These are phyloP conservation scores for Bisporella sp. DNA, from an alignment of 2,329 filamentous ascomycete species.

Conservation along the genomic window DNA sequence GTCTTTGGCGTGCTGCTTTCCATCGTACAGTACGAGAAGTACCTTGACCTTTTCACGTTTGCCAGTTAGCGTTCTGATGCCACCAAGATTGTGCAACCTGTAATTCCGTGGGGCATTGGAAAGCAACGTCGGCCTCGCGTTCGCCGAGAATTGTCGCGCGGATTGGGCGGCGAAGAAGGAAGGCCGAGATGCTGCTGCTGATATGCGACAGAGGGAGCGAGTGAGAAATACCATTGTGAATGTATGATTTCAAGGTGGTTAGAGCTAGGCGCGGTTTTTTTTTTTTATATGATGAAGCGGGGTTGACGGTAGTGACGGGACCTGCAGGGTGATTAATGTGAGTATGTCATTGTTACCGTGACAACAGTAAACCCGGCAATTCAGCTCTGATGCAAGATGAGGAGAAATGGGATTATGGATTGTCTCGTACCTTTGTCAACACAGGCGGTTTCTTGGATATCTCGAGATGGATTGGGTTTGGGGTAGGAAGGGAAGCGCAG, in stretches of 20 bases:
- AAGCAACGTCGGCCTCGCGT: constrained; percentile 10
- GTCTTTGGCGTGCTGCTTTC: constrained; percentile 76
- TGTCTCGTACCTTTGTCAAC: too few species aligned
- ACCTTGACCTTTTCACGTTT: constrained; percentile 72
- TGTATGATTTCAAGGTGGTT: constrained; percentile 2
- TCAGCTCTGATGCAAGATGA: too few species aligned
- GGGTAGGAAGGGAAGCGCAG: too few species aligned
- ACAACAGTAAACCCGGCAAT: too few species aligned
- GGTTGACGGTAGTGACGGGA: too few species aligned
- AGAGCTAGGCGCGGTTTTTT: too few species aligned
- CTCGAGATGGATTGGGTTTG: too few species aligned
- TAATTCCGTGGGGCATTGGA: constrained; percentile 13
- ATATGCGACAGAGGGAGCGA: constrained; percentile 23
- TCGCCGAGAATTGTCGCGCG: constrained; percentile 14
- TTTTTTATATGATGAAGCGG: too few species aligned
- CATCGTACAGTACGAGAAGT: constrained; percentile 90
- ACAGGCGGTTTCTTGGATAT: too few species aligned
- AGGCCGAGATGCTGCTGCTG: constrained; percentile 11
- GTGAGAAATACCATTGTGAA: constrained; percentile 42
- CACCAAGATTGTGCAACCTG: constrained; percentile 17
- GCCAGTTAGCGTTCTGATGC: constrained; percentile 27
- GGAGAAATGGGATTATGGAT: too few species aligned
- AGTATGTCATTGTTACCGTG: too few species aligned
- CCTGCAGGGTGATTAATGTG: too few species aligned
- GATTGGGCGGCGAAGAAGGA: constrained; percentile 10